Evolutionary conservation across 306 rosid genomes (phyloP), one percentile per base, ranked within the genome.

Genomic region (Dalbergia cultrata): DNA sequence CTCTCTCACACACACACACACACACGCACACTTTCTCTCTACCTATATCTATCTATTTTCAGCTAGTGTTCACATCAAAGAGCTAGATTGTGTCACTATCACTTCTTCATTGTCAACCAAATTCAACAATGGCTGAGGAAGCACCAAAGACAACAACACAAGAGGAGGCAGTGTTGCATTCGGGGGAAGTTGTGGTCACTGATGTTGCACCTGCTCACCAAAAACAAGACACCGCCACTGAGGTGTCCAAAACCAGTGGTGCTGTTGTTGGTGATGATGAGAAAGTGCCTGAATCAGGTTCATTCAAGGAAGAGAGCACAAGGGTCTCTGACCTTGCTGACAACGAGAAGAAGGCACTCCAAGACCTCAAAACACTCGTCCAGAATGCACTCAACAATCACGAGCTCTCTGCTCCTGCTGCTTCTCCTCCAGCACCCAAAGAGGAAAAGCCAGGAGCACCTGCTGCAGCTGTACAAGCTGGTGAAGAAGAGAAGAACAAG

Each of bases 241-340:
- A 13, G 9, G 6, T 26, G 31, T 26, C 31, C 31, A 26, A 26
- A 26, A 26, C 31, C 31, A 26, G 31, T 26, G 2, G 31, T 26
- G 31, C 2, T 1, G 31, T 26, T 26, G 41, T 0, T 0, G 16
- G 21, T 0, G 80, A 64, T 3, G 87, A 66, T 65, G 82, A 80
- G 1, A 84, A 80, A 18, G 34, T 84, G 4, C 66, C 90, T 0
- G 81, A 83, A 22, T 83, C 87, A 0, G 83, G 60, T 70, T 86
- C 88, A 0, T 91, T 91, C 67, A 84, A 89, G 76, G 96, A 91
- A 80, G 93, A 91, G 81, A 91, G 90, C 73, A 89, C 75, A 54
- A 81, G 52, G 10, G 88, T 91, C 53, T 70, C 89, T 6, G 96
- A 91, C 21, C 85, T 91, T 44, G 78, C 90, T 0, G 92, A 87